Evolutionary conservation across 768 basidiomycete species (phyloP).

Genomic region (Suillus decipiens): DNA sequence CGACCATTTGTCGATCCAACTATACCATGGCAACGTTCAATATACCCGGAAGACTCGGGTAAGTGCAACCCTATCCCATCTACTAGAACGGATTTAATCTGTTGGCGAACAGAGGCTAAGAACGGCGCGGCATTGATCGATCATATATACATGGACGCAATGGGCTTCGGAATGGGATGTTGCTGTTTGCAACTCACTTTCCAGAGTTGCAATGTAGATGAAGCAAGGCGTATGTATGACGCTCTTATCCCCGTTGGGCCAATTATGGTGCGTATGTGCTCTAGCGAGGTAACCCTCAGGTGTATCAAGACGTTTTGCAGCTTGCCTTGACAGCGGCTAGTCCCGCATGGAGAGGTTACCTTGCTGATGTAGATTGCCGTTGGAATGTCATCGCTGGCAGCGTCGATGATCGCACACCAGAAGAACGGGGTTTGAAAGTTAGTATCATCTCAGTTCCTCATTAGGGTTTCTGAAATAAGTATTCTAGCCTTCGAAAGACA

Average conservation of each 20-base stretch:
- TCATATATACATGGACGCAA: constrained; percentile 98
- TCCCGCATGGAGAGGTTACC: constrained; percentile 91
- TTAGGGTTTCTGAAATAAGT: constrained; percentile 10
- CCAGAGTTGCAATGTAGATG: constrained; percentile 91
- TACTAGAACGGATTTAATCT: constrained; percentile 7
- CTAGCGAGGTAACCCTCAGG: background rate
- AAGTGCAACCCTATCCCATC: constrained; percentile 23
- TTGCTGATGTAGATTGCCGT: constrained; percentile 96
- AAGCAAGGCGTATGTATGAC: constrained; percentile 93
- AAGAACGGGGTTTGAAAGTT: constrained; percentile 90
- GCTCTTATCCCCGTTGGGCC: constrained; percentile 94
- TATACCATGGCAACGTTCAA: constrained; percentile 83
- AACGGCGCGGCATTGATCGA: constrained; percentile 84
- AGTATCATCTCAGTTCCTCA: constrained; percentile 12
- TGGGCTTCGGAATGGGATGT: constrained; percentile 99
- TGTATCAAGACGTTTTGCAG: constrained; percentile 43
- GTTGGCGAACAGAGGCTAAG: constrained; percentile 66
- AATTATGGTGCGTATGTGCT: constrained; percentile 68
- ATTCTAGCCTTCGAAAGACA: constrained; percentile 74
- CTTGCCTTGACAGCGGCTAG: constrained; percentile 93
- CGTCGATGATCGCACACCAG: constrained; percentile 94
- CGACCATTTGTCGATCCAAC: constrained; percentile 89
- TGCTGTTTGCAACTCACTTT: constrained; percentile 98
- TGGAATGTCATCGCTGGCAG: constrained; percentile 99
- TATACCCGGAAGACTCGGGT: constrained; percentile 88